phyloP scores from a whole-genome alignment of 2,329 filamentous ascomycete genomes.

The Sporothrix pallida region DNA sequence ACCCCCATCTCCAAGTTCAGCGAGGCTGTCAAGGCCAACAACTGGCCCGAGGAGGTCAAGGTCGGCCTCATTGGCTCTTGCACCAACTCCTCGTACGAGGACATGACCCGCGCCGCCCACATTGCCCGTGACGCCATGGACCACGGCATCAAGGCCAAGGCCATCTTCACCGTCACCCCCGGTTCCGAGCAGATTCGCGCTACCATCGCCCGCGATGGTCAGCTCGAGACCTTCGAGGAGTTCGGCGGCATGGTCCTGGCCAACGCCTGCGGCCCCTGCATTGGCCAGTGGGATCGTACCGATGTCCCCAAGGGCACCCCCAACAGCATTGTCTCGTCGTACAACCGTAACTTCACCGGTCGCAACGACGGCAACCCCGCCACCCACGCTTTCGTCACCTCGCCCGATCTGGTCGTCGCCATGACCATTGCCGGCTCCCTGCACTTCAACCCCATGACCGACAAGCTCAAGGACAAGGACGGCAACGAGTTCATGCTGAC shows the following conservation, averaged over 20 bases:
- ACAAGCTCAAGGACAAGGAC: conserved; percentile 90
- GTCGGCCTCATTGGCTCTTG: conserved; percentile 97
- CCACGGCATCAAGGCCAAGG: conserved; percentile 92
- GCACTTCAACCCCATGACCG: conserved; percentile 93
- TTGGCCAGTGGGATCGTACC: conserved; percentile 92
- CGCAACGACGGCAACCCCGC: conserved; percentile 71
- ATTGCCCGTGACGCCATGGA: conserved; percentile 89
- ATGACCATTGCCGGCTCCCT: conserved; percentile 50
- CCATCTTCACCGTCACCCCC: conserved; percentile 92
- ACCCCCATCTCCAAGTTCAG: conserved; percentile 98
- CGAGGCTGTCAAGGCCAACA: conserved; percentile 89
- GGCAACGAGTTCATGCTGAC: conserved; percentile 94
- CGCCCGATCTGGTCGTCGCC: conserved; percentile 53
- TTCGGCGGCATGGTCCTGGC: conserved; percentile 94
- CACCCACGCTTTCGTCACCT: conserved; percentile 56
- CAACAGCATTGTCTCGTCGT: conserved; percentile 97
- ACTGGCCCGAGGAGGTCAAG: conserved; percentile 96
- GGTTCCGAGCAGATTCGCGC: conserved; percentile 97
- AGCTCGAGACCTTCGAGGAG: conserved; percentile 93
- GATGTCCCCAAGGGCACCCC: conserved; percentile 94
- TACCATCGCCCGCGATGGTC: conserved; percentile 87
- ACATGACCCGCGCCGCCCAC: conserved; percentile 91
- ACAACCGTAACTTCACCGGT: conserved; percentile 99
- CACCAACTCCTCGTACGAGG: conserved; percentile 87
- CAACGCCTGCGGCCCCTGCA: conserved; percentile 92